Percentiles rank a stretch among this genome's conserved stretches.
These are phyloP conservation scores for Botrytis medusae DNA, from an alignment of 2,329 filamentous ascomycete species.

Conservation along the genomic window DNA sequence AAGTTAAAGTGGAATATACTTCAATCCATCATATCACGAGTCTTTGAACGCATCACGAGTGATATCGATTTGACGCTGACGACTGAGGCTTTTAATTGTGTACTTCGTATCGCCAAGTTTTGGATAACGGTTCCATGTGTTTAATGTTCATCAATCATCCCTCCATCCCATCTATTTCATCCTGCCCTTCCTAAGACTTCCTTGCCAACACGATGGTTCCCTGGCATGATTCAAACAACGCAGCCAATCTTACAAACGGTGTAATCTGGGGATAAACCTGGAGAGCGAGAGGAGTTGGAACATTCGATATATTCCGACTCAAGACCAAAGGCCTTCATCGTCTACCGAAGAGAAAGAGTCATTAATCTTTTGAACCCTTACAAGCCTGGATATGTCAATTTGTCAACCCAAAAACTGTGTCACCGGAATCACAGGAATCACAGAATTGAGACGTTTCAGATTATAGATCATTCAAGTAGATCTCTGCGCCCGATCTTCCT, in stretches of 20 bases:
- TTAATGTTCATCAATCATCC: background rate
- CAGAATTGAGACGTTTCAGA: slow-evolving; percentile 9
- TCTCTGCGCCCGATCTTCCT: slow-evolving; percentile 10
- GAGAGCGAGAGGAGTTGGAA: background rate
- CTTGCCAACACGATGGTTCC: background rate
- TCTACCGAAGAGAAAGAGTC: background rate
- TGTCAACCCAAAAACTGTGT: background rate
- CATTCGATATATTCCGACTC: background rate
- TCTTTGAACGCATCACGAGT: background rate
- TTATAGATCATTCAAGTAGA: slow-evolving; percentile 8
- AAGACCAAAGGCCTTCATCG: background rate
- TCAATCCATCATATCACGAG: slow-evolving; percentile 5
- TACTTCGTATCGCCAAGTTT: background rate
- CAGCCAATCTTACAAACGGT: background rate
- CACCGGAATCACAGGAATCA: background rate
- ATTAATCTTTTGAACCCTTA: background rate
- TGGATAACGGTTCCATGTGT: background rate
- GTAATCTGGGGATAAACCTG: slow-evolving; percentile 13
- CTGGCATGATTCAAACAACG: background rate
- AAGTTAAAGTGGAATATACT: background rate
- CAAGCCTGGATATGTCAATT: background rate
- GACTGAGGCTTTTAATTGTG: slow-evolving; percentile 1
- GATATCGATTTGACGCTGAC: background rate
- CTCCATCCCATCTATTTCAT: background rate
- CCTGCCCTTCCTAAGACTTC: background rate